phyloP scores from a whole-genome alignment of 1,139 yeast genomes.

The Nematodospora anomalae region DNA sequence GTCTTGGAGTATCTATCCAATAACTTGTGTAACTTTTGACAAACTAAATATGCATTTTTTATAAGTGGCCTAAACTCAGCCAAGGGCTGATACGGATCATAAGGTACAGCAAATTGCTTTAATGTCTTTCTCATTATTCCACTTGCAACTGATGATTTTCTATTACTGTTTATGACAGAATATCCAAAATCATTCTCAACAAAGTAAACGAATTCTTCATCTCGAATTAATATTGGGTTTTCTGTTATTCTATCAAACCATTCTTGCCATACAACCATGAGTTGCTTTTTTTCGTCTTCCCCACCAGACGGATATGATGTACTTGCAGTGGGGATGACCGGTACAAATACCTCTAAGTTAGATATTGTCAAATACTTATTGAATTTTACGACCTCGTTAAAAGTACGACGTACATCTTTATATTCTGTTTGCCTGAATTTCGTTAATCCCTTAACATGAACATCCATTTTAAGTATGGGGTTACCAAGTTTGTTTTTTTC shows the following conservation, averaged over 20 bases:
- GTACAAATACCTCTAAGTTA: constrained; percentile 90
- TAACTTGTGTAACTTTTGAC: constrained; percentile 56
- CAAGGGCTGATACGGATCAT: constrained; percentile 78
- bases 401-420: constrained; percentile 78
- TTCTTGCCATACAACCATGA: constrained; percentile 64
- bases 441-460: constrained; percentile 55
- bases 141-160: constrained; percentile 65
- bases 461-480: constrained; percentile 47
- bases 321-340: constrained; percentile 73
- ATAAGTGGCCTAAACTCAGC: constrained; percentile 85
- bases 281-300: constrained; percentile 70
- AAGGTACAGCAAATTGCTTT: constrained; percentile 89
- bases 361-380: constrained; percentile 77
- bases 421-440: constrained; percentile 71
- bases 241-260: constrained; percentile 80
- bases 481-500: constrained; percentile 45
- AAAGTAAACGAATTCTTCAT: constrained; percentile 86
- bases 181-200: constrained; percentile 87
- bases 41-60: constrained; percentile 66
- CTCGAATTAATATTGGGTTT: constrained; percentile 79
- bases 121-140: constrained; percentile 86
- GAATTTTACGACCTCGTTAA: constrained; percentile 71
- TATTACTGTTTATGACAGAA: constrained; percentile 58
- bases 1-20: constrained; percentile 56
- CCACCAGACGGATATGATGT: constrained; percentile 83